Evolutionary conservation across 1,284 basidiomycete genomes (phyloP), one percentile per base, ranked within the genome.

Genomic region (Microbotryomycetes sp.): DNA sequence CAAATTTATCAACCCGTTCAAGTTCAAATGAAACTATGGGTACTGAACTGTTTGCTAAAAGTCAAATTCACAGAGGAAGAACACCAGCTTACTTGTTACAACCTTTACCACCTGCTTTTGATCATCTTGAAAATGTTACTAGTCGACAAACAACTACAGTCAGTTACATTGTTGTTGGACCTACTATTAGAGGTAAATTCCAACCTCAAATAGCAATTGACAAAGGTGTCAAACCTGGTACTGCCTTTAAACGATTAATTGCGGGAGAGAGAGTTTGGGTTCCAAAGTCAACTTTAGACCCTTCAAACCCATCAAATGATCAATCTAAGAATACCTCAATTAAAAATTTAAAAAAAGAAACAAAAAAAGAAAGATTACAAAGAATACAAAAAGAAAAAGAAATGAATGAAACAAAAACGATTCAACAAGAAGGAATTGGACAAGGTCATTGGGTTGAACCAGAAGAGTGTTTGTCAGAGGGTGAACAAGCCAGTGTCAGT

Each of bases 151-250:
- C 71, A 1, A 65, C 69, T 9, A 66, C 73, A 0, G 48, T 73
- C 1, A 76, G 78, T 25, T 96, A 92, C 74, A 80, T 93, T 26
- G 76, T 87, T 48, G 80, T 89, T 53, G 89, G 90, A 0, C 88
- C 91, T 0, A 80, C 80, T 3, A 79, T 86, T 45, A 84, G 90
- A 3, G 92, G 92, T n/a, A 91, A 89, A 75, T 94, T 97, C 72
- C 83, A 94, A 66, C 83, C 77, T 0, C 76, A 77, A 60, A 85
- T 83, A 66, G 89, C 92, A 0, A 73, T 79, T 6, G 81, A 78
- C 32, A 79, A 92, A 1, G 86, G 86, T 9, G 79, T 97, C 3
- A 80, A 82, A 2, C 77, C 78, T 2, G 88, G 89, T 3, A 80
- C 79, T 3, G 63, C 78, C 3, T 76, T 77, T 51, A 75, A 74